phyloP scores from a whole-genome alignment of 2,329 filamentous ascomycete species.

The Geosmithia morbida region DNA sequence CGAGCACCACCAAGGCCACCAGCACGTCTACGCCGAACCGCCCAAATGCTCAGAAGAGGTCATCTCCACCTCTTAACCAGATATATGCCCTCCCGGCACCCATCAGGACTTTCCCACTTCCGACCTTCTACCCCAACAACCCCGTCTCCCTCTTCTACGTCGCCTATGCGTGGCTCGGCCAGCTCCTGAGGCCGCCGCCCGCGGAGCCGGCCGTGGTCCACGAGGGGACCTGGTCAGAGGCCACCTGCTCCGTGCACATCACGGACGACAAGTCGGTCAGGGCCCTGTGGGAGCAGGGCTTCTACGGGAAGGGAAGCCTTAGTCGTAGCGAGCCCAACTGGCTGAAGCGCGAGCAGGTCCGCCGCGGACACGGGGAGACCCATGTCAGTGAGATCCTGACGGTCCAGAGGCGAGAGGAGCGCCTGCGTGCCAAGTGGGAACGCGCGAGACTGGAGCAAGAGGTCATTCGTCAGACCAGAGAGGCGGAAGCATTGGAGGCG shows the following conservation, averaged over 20 bases:
- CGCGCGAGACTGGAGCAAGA: constrained; percentile 79
- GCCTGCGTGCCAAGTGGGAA: constrained; percentile 78
- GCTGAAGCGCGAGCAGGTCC: constrained; percentile 69
- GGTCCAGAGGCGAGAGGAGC: constrained; percentile 59
- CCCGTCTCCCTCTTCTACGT: constrained; percentile 78
- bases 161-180: constrained; percentile 60
- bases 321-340: constrained; percentile 93
- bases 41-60: constrained; percentile 9
- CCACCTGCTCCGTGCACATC: constrained; percentile 73
- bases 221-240: constrained; percentile 64
- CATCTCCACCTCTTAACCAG: constrained; percentile 40
- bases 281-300: constrained; percentile 89
- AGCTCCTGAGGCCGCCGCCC: constrained; percentile 52
- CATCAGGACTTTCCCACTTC: constrained; percentile 68
- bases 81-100: constrained; percentile 75
- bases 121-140: constrained; percentile 81
- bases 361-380: constrained; percentile 45
- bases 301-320: constrained; percentile 87
- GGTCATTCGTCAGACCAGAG: constrained; percentile 56
- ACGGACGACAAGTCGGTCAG: constrained; percentile 62
- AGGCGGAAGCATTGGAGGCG: constrained; percentile 25
- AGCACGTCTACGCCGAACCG: background rate
- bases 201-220: constrained; percentile 52
- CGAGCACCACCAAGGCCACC: background rate
- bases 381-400: constrained; percentile 77